phyloP scores from a whole-genome alignment of 768 basidiomycete species.

The Leucosporidium creatinivorum region DNA sequence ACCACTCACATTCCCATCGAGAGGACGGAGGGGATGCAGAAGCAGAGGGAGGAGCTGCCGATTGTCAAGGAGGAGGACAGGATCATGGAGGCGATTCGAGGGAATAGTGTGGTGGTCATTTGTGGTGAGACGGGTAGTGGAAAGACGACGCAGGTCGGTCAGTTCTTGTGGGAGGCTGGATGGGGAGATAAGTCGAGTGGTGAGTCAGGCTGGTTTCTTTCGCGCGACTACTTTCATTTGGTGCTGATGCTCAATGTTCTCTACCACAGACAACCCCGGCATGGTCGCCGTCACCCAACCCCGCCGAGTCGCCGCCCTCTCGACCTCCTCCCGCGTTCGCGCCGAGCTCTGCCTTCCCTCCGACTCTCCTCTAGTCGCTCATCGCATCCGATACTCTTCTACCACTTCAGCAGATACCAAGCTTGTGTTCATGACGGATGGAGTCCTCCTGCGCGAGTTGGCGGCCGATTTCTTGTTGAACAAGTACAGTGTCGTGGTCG shows the following conservation, averaged over 20 bases:
- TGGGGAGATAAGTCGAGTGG: constrained; percentile 78
- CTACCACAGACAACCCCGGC: constrained; percentile 74
- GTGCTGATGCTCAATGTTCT: constrained; percentile 4
- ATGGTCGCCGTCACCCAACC: constrained; percentile 98
- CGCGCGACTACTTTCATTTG: too few relatives aligned
- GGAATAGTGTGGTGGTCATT: constrained; percentile 79
- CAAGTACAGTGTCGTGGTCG: constrained; percentile 87
- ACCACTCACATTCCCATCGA: constrained; percentile 31
- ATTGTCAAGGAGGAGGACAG: constrained; percentile 88
- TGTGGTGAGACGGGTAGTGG: constrained; percentile 96
- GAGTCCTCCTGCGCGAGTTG: constrained; percentile 86
- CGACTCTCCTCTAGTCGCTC: constrained; percentile 64
- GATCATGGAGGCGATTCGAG: constrained; percentile 81
- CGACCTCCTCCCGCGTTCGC: constrained; percentile 89
- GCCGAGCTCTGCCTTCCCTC: constrained; percentile 78
- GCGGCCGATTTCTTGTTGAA: constrained; percentile 86
- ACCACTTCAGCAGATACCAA: constrained; percentile 81
- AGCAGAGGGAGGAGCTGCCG: constrained; percentile 69
- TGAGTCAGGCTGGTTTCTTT: constrained; percentile 42
- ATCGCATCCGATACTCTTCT: constrained; percentile 95
- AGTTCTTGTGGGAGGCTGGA: constrained; percentile 95
- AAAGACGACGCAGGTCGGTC: constrained; percentile 96
- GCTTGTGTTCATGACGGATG: constrained; percentile 99
- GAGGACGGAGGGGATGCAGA: constrained; percentile 46
- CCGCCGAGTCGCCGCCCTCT: constrained; percentile 91